phyloP scores from a whole-genome alignment of 805 yeast species.

The Isabelozyma pseudorhagii region DNA sequence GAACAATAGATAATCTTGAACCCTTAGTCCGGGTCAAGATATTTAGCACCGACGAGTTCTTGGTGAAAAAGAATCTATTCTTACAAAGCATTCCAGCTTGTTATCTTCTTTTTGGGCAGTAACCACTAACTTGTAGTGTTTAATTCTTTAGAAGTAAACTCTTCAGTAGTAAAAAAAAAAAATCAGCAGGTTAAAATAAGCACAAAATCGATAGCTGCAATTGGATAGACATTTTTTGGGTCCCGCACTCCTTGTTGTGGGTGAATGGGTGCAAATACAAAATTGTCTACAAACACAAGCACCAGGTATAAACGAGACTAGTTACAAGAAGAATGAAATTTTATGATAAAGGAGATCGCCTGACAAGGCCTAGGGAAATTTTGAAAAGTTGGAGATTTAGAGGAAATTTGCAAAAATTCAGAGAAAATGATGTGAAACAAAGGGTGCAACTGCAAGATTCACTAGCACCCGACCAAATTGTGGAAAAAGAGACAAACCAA shows the following conservation, averaged over 20 bases:
- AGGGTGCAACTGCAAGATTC: background rate
- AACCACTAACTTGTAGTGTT: too few relatives aligned
- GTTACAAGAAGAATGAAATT: background rate
- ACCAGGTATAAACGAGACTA: background rate
- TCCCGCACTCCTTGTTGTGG: background rate
- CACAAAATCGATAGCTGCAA: background rate
- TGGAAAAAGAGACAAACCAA: too few relatives aligned
- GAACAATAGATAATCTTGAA: slow-evolving; percentile 12
- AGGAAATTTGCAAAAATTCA: background rate
- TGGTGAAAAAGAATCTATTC: slow-evolving; percentile 57
- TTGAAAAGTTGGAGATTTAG: background rate
- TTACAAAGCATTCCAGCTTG: slow-evolving; percentile 33
- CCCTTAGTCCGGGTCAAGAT: slow-evolving; percentile 20
- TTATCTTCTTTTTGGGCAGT: too few relatives aligned
- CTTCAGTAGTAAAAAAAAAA: background rate
- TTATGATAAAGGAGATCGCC: background rate
- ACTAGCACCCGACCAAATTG: too few relatives aligned
- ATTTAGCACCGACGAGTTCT: slow-evolving; percentile 46
- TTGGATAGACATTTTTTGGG: background rate
- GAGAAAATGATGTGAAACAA: background rate
- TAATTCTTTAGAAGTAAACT: background rate
- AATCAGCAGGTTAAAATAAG: background rate
- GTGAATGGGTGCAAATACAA: background rate
- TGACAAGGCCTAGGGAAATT: background rate
- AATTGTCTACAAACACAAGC: background rate